Base-by-base conservation (phyloP, 805 yeast genomes). In the Spathaspora arborariae region DNA sequence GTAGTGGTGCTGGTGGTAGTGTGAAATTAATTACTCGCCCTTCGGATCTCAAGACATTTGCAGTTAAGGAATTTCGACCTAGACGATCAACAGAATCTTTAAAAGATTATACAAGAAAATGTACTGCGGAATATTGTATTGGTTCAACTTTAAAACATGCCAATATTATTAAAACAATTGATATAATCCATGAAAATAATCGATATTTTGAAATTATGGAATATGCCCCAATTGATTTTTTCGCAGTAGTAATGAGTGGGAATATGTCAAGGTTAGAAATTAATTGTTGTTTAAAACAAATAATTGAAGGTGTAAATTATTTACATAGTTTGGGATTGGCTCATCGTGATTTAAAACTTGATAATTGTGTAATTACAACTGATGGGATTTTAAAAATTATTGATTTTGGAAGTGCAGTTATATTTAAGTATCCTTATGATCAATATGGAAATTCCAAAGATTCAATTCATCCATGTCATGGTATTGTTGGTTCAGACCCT, bases 1-100 rank as follows among this genome's bases (percentile, higher is more conserved):
- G 97, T 46, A 94, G 94, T 18, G 97, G 97, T 45, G 97, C 97
- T 2, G 97, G 97, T 42, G 97, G 97, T 3, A 78, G 85, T 13
- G 97, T 91, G 27, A 81, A 82, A 57, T 72, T 90, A 42, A 84
- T 88, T 40, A 82, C 75, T 44, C 69, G 96, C 54, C 65, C 78
- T 3, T 65, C 78, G 1, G 97, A 90, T 65, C 68, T 72, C 24
- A 78, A 81, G 56, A 78, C 87, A 1, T 90, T 88, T 72, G 97
- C 97, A 0, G 96, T 91, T 20, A 91, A 91, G 64, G 97, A 91
- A 65, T 91, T 90, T 62, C 78, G 97, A 53, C 79, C 88, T 15
- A 81, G 84, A 59, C 82, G 84, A 53, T 75, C 78, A 37, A 79
- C 79, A 46, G 97, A 91, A 65, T 72, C 86, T 3, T 80, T 82